Base-by-base conservation (phyloP, 2,329 filamentous ascomycete genomes). In the Microcyclosporella mali region DNA sequence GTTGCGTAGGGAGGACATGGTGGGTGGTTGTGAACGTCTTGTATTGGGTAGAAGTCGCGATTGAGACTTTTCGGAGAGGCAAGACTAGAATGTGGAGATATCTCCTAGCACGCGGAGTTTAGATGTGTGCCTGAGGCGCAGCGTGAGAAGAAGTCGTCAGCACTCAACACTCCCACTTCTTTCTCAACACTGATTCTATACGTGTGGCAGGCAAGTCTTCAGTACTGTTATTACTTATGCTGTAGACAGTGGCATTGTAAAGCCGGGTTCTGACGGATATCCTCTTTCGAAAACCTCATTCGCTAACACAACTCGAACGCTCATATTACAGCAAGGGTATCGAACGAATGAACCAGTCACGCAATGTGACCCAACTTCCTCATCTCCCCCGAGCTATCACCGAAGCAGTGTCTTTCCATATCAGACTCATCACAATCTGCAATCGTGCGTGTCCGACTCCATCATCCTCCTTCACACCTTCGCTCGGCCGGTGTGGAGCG, bases 1-100 rank as follows among this genome's bases (percentile, higher is more conserved):
- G 59, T 78, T 78, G 54, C 75, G 72, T 64, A 78, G 70, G 29
- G 75, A 76, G 17, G 75, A 78, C 75, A 78, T 78, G 33, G 8
- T 43, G 27, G 18, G 37, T 39, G 21, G 38, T 46, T 32, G 21
- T 11, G 19, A 31, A 18, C 6, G 14, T 28, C 40, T 21, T 30
- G 33, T 18, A 25, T 35, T 19, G 12, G 37, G 3, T n/a, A 15
- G 36, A 41, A 40, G 30, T 29, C 18, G 29, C 31, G 36, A 18
- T 28, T 40, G 30, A 27, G 44, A 47, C 36, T 43, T 43, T 46
- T 42, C 31, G 29, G 17, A 37, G 14, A 8, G 15, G 27, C 6
- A 18, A 14, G 21, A 18, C 6, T 4, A 4, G 9, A 25, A 4
- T 25, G 9, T 25, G 21, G 21, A 25, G 21, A 25, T 25, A 25